Evolutionary conservation across 805 yeast genomes (phyloP), one percentile per base, ranked within the genome.

Genomic region (Candida easanensis): DNA sequence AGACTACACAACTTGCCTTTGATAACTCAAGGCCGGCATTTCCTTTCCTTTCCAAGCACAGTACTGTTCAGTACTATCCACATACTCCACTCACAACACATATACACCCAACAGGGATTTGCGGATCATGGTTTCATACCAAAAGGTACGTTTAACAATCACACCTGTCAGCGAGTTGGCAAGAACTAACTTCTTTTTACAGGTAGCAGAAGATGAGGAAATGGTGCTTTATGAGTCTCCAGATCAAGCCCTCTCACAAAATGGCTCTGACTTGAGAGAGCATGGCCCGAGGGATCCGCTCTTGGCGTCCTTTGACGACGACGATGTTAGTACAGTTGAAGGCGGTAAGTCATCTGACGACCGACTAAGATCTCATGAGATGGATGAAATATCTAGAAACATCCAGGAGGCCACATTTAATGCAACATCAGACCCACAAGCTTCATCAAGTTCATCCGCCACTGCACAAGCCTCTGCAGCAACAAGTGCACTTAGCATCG

Each of bases 341-440:
- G 39, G 28, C 17, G 42, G 42, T 11, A 43, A 46, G 40, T 11
- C 42, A 8, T 40, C 45, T 5, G 50, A 46, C 17, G 50, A 46
- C 15, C 31, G 50, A 2, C 31, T 46, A 10, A 41, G 45, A 37
- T 26, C 40, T 21, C 36, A 36, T 9, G 41, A 36, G 13, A 41
- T 21, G 21, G 44, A 33, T 10, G 42, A 35, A 2, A 34, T 40
- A 36, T 36, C 32, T 16, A 33, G 47, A 37, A 40, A 25, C 31
- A 36, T 46, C 19, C 44, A 44, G 15, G 46, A 44, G 16, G 39
- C 43, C 5, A 20, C 42, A 8, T 25, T 39, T 10, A 36, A 13
- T 15, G 22, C 45, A 1, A 16, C 36, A 11, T 19, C 39, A n/a
- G 44, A 44, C 14, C 36, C 36, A 22, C 36, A 38, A n/a, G 39